Conservation (phyloP, 1,284 basidiomycete genomes). For the Dichomitus squalens region DNA sequence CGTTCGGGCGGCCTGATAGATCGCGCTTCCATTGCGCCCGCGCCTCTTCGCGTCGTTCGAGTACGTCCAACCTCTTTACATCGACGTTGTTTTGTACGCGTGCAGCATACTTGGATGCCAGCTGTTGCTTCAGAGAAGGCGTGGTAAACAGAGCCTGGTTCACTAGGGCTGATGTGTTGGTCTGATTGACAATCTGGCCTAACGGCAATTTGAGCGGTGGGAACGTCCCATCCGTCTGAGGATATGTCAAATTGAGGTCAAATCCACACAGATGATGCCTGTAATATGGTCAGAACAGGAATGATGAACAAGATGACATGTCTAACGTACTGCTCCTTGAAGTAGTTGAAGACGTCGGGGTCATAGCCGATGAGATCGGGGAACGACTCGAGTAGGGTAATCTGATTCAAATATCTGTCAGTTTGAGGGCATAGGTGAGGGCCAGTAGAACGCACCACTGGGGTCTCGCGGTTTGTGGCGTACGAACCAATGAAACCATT, state of each 20-base stretch:
- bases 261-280: constrained; percentile 45
- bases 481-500: constrained; percentile 56
- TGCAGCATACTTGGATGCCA: constrained; percentile 4
- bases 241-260: constrained; percentile 68
- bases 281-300: background rate
- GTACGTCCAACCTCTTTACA: background rate
- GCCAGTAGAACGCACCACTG: constrained; percentile 41
- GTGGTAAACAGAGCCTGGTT: background rate
- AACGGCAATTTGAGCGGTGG: constrained; percentile 35
- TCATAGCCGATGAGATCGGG: constrained; percentile 74
- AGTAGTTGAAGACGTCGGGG: constrained; percentile 61
- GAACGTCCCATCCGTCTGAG: constrained; percentile 50
- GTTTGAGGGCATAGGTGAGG: background rate
- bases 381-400: constrained; percentile 62
- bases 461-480: constrained; percentile 49
- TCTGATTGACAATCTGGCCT: background rate
- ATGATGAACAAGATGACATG: background rate
- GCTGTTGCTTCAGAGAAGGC: constrained; percentile 9
- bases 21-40: constrained; percentile 25
- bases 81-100: background rate
- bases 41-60: background rate
- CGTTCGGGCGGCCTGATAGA: constrained; percentile 27
- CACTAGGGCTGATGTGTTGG: background rate
- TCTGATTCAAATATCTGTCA: constrained; percentile 31
- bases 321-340: constrained; percentile 55